Percentiles rank a stretch among this genome's conserved stretches.
phyloP scores from a whole-genome alignment of 2,329 filamentous ascomycete species.

The Thielaviopsis euricoi region DNA sequence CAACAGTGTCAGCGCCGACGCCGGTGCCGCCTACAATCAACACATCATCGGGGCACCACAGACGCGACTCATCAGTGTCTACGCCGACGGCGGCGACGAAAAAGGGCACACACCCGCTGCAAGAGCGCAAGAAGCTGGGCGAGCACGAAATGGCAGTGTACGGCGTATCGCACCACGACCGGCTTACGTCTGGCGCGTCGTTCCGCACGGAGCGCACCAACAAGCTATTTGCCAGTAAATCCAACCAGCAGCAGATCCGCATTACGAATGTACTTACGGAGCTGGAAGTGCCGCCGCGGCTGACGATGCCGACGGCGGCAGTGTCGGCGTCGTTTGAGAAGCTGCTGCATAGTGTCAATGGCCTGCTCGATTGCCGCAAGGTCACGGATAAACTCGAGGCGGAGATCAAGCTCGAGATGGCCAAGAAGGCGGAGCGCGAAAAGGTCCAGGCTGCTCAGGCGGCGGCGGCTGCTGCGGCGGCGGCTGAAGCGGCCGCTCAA shows the following conservation, averaged over 20 bases:
- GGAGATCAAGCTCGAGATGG: constrained; percentile 46
- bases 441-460: constrained; percentile 19
- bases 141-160: constrained; percentile 63
- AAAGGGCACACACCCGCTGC: constrained; percentile 19
- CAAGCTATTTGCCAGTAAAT: constrained; percentile 64
- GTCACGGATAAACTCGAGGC: constrained; percentile 58
- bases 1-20: neutral
- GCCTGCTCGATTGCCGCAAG: constrained; percentile 58
- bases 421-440: constrained; percentile 37
- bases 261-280: constrained; percentile 58
- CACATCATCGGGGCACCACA: constrained; percentile 16
- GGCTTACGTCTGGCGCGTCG: constrained; percentile 68
- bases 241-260: constrained; percentile 56
- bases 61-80: constrained; percentile 29
- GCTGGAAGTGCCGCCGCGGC: constrained; percentile 51
- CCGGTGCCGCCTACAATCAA: neutral
- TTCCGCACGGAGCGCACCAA: constrained; percentile 77
- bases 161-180: constrained; percentile 73
- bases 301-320: constrained; percentile 57
- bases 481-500: too few relatives aligned
- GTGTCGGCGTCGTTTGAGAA: constrained; percentile 57
- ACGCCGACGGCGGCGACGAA: constrained; percentile 19
- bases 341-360: constrained; percentile 50
- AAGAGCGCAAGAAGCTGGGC: constrained; percentile 52
- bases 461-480: constrained; percentile 10